phyloP scores from a whole-genome alignment of 768 basidiomycete genomes.

The Rhizopogon vinicolor region DNA sequence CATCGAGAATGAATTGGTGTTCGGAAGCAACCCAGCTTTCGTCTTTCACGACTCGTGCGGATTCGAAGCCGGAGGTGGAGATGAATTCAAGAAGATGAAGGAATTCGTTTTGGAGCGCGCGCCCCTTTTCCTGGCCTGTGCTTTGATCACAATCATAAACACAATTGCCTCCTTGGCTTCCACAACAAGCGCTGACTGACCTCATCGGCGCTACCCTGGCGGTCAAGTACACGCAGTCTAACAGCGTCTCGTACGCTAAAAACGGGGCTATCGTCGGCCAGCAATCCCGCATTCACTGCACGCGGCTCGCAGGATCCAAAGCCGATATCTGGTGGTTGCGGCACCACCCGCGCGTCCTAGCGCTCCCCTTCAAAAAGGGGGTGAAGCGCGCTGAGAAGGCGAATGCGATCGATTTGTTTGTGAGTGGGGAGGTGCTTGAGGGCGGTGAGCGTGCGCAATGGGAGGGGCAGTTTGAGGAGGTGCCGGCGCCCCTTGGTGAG shows the following conservation, averaged over 20 bases:
- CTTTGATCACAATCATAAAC: background rate
- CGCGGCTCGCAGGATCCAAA: constrained; percentile 93
- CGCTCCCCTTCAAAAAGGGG: constrained; percentile 94
- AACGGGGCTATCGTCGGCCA: constrained; percentile 93
- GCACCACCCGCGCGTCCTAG: constrained; percentile 90
- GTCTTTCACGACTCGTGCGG: too few species aligned
- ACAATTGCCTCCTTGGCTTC: constrained; percentile 46
- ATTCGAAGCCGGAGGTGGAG: too few species aligned
- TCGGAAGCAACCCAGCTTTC: too few species aligned
- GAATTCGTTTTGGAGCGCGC: too few species aligned
- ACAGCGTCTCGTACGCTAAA: constrained; percentile 94
- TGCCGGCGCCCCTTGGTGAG: constrained; percentile 59
- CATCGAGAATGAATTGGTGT: too few species aligned
- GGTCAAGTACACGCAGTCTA: constrained; percentile 98
- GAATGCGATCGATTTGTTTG: constrained; percentile 96
- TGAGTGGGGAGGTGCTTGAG: constrained; percentile 83
- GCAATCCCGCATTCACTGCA: constrained; percentile 99
- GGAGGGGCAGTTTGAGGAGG: constrained; percentile 80
- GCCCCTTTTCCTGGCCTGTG: too few species aligned
- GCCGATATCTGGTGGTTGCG: constrained; percentile 99
- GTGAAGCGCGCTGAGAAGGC: constrained; percentile 98
- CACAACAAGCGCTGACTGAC: constrained; percentile 75
- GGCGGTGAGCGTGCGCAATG: constrained; percentile 88
- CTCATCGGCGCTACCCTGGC: constrained; percentile 95
- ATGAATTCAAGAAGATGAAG: too few species aligned